Percentiles rank a stretch among this genome's conserved stretches.
Evolutionary conservation across 2,329 filamentous ascomycete genomes (phyloP).

Genomic region (Thielaviopsis punctulata): DNA sequence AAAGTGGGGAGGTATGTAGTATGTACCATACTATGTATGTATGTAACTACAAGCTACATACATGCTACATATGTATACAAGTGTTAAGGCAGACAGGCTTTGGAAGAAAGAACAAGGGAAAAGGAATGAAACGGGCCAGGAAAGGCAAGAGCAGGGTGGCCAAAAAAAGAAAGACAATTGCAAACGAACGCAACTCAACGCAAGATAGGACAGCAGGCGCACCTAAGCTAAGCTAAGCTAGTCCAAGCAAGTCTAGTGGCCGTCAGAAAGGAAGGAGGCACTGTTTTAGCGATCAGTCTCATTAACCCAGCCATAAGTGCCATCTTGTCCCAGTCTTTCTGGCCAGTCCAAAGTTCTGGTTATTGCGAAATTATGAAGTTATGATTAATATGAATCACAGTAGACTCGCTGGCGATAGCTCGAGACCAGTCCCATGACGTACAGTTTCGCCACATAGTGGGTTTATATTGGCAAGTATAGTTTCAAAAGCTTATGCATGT

Average conservation of each 20-base stretch:
- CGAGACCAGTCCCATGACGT: too few relatives aligned
- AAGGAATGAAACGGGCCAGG: neutral
- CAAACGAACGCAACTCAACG: neutral
- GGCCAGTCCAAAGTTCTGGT: too few relatives aligned
- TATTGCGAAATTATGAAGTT: too few relatives aligned
- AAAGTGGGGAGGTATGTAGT: too few relatives aligned
- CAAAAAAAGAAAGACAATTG: neutral
- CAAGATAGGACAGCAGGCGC: neutral
- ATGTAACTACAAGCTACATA: too few relatives aligned
- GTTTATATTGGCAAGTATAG: too few relatives aligned
- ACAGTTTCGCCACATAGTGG: too few relatives aligned
- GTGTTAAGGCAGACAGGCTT: neutral
- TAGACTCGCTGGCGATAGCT: neutral
- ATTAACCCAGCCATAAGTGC: neutral
- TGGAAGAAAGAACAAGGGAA: neutral
- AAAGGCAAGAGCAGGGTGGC: neutral
- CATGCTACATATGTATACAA: too few relatives aligned
- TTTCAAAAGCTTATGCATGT: too few relatives aligned
- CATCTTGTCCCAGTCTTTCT: neutral
- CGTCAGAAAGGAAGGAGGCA: constrained; percentile 5
- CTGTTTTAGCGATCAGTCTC: neutral
- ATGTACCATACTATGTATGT: too few relatives aligned
- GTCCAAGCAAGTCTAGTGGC: neutral
- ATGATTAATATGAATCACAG: too few relatives aligned
- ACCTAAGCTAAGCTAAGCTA: neutral